phyloP scores from a whole-genome alignment of 345 rosid genomes.

The Clarkia xantiana region DNA sequence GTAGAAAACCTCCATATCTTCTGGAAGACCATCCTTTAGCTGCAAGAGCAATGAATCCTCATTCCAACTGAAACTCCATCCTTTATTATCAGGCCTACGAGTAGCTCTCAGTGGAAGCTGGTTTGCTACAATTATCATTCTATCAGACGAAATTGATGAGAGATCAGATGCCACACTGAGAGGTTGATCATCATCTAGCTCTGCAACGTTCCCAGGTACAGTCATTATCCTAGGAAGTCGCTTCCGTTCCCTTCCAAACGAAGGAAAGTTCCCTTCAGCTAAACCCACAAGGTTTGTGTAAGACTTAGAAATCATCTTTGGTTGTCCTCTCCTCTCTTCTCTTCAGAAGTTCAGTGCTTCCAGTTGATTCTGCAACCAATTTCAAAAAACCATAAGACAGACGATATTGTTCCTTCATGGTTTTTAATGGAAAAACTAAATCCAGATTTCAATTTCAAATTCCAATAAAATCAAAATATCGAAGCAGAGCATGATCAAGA shows the following conservation, averaged over 20 bases:
- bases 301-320: constrained; percentile 40
- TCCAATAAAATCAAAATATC: no score
- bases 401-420: no score
- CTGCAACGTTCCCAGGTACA: constrained; percentile 27
- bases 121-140: constrained; percentile 27
- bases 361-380: constrained; percentile 1
- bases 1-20: constrained; percentile 22
- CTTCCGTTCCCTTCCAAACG: constrained; percentile 22
- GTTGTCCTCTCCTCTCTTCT: background rate
- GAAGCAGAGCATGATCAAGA: no score
- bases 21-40: constrained; percentile 25
- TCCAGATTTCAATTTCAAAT: no score
- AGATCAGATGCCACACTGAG: constrained; percentile 27
- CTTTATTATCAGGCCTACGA: constrained; percentile 12
- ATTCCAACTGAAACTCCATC: constrained; percentile 28
- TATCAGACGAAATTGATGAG: constrained; percentile 19
- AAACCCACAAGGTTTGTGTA: constrained; percentile 40
- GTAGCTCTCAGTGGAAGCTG: constrained; percentile 27
- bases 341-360: constrained; percentile 1
- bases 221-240: constrained; percentile 33
- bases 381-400: no score
- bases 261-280: constrained; percentile 39
- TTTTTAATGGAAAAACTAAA: background rate
- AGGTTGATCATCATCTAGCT: constrained; percentile 29
- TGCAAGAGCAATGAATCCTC: constrained; percentile 26